Evolutionary conservation across 2,329 filamentous ascomycete species (phyloP).

Genomic region (Penicillium sp.): DNA sequence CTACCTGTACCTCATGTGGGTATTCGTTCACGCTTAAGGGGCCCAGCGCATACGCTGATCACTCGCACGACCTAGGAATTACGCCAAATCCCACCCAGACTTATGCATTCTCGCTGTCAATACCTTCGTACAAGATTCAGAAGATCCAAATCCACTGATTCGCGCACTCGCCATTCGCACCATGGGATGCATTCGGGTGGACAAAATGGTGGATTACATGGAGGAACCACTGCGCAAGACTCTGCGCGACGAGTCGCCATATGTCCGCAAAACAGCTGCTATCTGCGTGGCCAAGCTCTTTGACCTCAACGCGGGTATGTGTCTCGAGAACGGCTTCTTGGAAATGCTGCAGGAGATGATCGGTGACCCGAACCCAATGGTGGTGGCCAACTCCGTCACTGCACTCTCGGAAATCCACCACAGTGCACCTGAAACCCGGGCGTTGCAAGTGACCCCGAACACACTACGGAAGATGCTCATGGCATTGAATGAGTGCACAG

Average conservation of each 20-base stretch:
- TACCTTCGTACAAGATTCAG: conserved; percentile 97
- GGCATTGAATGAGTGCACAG: conserved; percentile 95
- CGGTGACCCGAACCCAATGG: conserved; percentile 97
- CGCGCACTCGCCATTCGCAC: conserved; percentile 92
- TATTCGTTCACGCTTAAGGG: conserved; percentile 2
- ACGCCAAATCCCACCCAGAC: conserved; percentile 97
- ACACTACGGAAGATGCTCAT: conserved; percentile 93
- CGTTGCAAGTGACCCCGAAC: conserved; percentile 74
- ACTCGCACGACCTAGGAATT: conserved; percentile 66
- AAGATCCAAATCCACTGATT: conserved; percentile 95
- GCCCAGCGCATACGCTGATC: conserved; percentile 18
- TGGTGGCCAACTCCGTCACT: conserved; percentile 95
- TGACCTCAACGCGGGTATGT: conserved; percentile 87
- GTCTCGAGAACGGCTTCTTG: conserved; percentile 93
- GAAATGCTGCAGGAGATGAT: conserved; percentile 94
- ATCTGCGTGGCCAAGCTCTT: conserved; percentile 98
- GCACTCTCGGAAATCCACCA: conserved; percentile 90
- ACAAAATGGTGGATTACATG: conserved; percentile 99
- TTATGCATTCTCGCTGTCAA: conserved; percentile 98
- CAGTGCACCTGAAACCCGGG: conserved; percentile 83
- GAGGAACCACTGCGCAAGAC: conserved; percentile 96
- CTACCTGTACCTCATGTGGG: conserved; percentile 93
- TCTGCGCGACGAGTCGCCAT: conserved; percentile 92
- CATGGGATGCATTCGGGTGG: conserved; percentile 97
- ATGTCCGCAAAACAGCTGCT: conserved; percentile 95